Evolutionary conservation across 83 land plant species (phyloP).

Genomic region (Larix sibirica): DNA sequence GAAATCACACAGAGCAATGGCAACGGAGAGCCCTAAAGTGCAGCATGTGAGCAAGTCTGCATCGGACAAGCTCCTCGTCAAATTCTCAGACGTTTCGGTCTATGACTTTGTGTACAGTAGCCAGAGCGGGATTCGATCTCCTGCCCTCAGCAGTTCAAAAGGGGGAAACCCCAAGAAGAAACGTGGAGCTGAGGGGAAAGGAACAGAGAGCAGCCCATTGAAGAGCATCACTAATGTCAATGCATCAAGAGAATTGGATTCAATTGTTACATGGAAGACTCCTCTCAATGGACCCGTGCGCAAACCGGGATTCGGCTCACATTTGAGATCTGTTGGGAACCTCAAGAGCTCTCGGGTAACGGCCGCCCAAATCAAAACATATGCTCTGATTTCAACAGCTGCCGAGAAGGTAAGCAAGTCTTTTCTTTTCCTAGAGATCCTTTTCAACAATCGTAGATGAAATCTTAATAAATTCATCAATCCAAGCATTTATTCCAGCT

Average conservation of each 20-base stretch:
- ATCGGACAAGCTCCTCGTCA: conserved; percentile 40
- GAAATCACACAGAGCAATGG: too few relatives aligned
- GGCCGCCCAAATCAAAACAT: neutral
- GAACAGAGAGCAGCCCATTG: neutral
- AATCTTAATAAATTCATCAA: too few relatives aligned
- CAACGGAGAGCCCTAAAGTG: conserved; percentile 3
- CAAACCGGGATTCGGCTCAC: neutral
- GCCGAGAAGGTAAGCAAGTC: neutral
- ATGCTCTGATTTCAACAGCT: neutral
- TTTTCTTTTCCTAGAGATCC: too few relatives aligned
- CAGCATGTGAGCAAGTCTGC: conserved; percentile 37
- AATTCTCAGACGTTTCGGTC: conserved; percentile 47
- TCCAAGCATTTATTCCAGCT: too few relatives aligned
- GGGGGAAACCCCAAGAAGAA: neutral
- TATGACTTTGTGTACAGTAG: conserved; percentile 45
- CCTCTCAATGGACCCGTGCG: neutral
- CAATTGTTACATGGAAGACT: conserved; percentile 8
- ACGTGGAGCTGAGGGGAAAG: neutral
- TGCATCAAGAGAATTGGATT: neutral
- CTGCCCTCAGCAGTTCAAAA: neutral
- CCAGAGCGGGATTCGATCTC: conserved; percentile 47
- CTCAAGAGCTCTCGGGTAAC: neutral
- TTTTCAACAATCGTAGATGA: too few relatives aligned
- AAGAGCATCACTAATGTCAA: neutral
- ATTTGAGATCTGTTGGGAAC: neutral